Evolutionary conservation across 2,329 filamentous ascomycete species (phyloP), one percentile per base, ranked within the genome.

Genomic region (Pseudopithomyces maydicus): DNA sequence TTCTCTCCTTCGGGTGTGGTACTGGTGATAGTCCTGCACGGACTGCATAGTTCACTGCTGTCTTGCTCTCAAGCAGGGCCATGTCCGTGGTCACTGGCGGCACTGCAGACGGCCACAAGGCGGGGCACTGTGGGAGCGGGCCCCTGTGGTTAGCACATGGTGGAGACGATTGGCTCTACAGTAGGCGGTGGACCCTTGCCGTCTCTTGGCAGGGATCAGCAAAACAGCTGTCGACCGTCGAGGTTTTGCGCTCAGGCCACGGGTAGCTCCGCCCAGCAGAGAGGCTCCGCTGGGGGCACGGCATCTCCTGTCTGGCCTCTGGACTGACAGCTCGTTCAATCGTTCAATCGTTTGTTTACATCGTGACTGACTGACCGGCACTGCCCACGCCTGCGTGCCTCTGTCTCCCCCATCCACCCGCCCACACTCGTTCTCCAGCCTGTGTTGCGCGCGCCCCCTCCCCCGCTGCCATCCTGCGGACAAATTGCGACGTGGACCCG

Each of bases 221-320:
- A 20, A 49, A 49, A 50, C 35, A 50, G 47, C 47, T 39, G 11
- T 22, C 10, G 35, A 39, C 19, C 29, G 32, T 33, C 26, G 44
- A 47, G 52, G 44, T 26, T 39, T 43, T 41, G 45, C 52, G 54
- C 54, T 56, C 54, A 56, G 54, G 38, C 54, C 52, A 54, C 52
- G 15, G 22, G 23, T 17, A 36, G 43, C 51, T 54, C 51, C 42
- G 50, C 33, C 22, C 50, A 35, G 45, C 29, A 17, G 23, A 47
- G 29, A 41, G 36, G 19, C 32, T 17, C 35, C 46, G n/a, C 42
- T 32, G 22, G 42, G 52, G 35, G 35, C 47, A 41, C 47, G 29
- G 47, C 19, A 19, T 50, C 32, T 46, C 43, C 42, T 42, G 39
- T 54, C 20, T 29, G 10, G 43, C 35, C 19, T 33, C 32, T 29